Evolutionary conservation across 2,329 filamentous ascomycete species (phyloP).

Genomic region (Dothideomycetes sp.): DNA sequence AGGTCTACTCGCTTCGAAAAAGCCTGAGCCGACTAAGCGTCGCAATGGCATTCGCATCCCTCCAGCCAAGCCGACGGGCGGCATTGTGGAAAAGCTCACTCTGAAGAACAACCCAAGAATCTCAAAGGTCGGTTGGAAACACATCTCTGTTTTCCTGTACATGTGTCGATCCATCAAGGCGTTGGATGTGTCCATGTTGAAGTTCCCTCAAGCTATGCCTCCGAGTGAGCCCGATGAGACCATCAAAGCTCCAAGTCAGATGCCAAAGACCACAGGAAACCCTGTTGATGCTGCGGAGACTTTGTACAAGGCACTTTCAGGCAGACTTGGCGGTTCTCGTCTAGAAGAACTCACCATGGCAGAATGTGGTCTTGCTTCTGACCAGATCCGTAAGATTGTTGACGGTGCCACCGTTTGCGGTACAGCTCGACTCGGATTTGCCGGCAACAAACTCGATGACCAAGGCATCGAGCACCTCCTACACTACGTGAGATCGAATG

Average conservation of each 20-base stretch:
- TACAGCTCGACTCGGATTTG: constrained; percentile 69
- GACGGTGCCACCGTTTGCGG: constrained; percentile 73
- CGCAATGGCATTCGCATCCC: constrained; percentile 18
- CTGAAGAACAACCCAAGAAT: constrained; percentile 85
- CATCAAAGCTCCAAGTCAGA: constrained; percentile 16
- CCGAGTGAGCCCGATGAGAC: constrained; percentile 18
- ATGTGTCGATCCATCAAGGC: constrained; percentile 79
- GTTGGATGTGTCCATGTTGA: constrained; percentile 77
- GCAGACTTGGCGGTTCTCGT: constrained; percentile 64
- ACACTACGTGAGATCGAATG: constrained; percentile 63
- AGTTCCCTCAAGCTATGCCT: constrained; percentile 52
- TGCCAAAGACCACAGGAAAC: constrained; percentile 16
- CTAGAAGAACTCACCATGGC: constrained; percentile 78
- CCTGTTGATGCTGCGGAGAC: constrained; percentile 51
- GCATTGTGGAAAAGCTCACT: constrained; percentile 76
- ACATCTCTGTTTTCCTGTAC: constrained; percentile 82
- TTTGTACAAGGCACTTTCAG: constrained; percentile 64
- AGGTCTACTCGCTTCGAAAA: constrained; percentile 71
- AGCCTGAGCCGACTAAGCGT: constrained; percentile 38
- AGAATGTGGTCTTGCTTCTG: constrained; percentile 63
- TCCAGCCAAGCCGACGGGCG: constrained; percentile 41
- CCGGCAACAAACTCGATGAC: constrained; percentile 67
- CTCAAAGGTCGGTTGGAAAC: constrained; percentile 78
- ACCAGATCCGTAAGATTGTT: constrained; percentile 66
- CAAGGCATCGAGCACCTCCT: constrained; percentile 68